Evolutionary conservation across 768 basidiomycete species (phyloP), one percentile per base, ranked within the genome.

Genomic region (Xanthoconium stramineum): DNA sequence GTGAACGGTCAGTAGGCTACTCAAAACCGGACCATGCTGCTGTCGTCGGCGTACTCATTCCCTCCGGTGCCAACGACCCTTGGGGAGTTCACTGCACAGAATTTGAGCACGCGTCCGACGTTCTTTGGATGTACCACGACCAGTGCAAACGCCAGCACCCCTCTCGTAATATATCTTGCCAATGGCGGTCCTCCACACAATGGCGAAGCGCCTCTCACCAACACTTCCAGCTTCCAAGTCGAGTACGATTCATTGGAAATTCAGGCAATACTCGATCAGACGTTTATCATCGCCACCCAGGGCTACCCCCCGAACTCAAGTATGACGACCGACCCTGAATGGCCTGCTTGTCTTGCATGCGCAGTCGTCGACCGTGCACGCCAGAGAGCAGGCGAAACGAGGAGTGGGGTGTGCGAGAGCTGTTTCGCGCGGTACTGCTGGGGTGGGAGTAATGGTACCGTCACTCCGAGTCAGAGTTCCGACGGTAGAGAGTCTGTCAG

Each of bases 91-190:
- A 61, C 69, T 32, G 65, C 71, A 17, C 70, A 73, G 43, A 73
- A 72, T 47, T 69, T 79, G 29, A 73, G 64, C 33, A 50, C 56
- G 0, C 68, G 71, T 10, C 78, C 78, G 8, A 77, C 77, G 11
- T 78, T 82, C 68, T 80, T 80, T 61, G 80, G 78, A 5, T 80
- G 80, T 61, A 60, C 73, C 8, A 59, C 57, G 32, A 56, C 63
- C 40, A 64, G 49, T 28, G 60, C 60, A 46, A 67, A 62, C 24
- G 60, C 56, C 0, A 69, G 66, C 40, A 75, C 74, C 5, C 83
- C 83, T 3, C 64, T 84, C 38, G 60, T 85, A 15, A 74, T 85
- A 53, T 86, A 86, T 67, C 67, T 84, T n/a, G 83, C 83, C 1
- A 81, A 80, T 61, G 80, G 81, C 30, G 79, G 77, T 6, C 68